Evolutionary conservation across 805 yeast species (phyloP), one percentile per base, ranked within the genome.

Genomic region (Candida glaebosa): DNA sequence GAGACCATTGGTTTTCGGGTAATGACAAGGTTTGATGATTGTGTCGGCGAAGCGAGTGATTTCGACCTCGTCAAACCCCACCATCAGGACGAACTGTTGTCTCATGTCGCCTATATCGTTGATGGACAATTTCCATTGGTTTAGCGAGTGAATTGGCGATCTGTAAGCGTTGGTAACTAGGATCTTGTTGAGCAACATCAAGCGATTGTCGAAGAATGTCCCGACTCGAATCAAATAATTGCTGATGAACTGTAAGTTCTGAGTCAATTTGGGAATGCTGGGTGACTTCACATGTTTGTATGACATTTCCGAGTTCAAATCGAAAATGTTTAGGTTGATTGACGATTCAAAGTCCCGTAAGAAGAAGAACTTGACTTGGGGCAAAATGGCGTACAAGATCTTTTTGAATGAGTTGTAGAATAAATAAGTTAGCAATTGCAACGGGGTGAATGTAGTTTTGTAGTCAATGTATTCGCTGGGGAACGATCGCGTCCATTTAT

Each of bases 291-390:
- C 12, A 24, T 24, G 10, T 8, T 8, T 24, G 12, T 24, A 24
- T 24, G 28, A 24, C 28, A 24, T 24, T 24, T 34, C 26, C n/a
- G 37, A 44, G 16, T 49, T 46, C 30, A 41, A 42, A 8, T 46
- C 51, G 38, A 57, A 62, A 3, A 67, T 63, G 38, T 68, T 72
- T 33, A 61, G 44, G 66, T 66, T 66, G 39, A 68, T 54, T 2
- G 74, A 72, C 39, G 61, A 53, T 44, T 65, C 72, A 44, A 68
- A 67, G 49, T 68, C 74, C 19, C 71, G 44, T 8, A 68, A 44
- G 41, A 62, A 66, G 49, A 62, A 65, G 44, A 60, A 68, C 43
- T 61, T 66, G n/a, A 67, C 58, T 37, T 68, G 74, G 2, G 74
- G 74, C 18, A 61, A 51, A 15, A 66, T 47, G 2, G 69, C 65